Evolutionary conservation across 169 alveolate species (phyloP), one percentile per base, ranked within the genome.

Genomic region (Cryptosporidium bovis): DNA sequence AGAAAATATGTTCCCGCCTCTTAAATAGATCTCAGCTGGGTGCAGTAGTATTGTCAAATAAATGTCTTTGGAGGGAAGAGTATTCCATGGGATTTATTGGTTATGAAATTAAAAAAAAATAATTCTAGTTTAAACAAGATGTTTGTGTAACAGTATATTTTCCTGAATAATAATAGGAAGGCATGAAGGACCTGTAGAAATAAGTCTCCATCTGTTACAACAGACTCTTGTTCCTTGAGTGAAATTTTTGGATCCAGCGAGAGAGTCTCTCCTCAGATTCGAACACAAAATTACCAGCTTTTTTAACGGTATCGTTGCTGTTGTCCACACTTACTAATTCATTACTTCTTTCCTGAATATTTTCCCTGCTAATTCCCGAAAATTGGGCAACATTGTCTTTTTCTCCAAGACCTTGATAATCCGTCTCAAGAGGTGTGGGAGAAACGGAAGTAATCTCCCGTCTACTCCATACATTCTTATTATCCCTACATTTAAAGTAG

Each of bases 211-310:
- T 53, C 4, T n/a, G 64, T 53, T 13, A 53, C 29, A 20, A 53
- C 20, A 53, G 20, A 53, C 20, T 77, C 15, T 62, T 77, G 64
- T 44, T 77, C 40, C 87, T 58, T 1, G 87, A 77, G 51, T 77
- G 69, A 18, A 77, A 77, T 62, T 77, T 77, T 48, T 77, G 65
- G 20, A 77, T 62, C 87, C 87, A 77, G 27, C 60, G 44, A 12
- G 87, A 77, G 20, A 77, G 64, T 13, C 87, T 56, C 18, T 62
- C 65, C 20, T 77, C 87, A 8, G 87, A 77, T 62, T 77, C 65
- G 33, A 77, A 40, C 20, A 77, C 31, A 6, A 40, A 7, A 10
- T 60, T 48, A 12, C n/a, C 71, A 33, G 58, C 64, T 27, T 62
- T 77, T 2, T 60, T 48, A 12, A 18, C 71, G 5, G 44, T 53